Conservation (phyloP, 805 yeast genomes). For the Metschnikowia baotianmanensis region DNA sequence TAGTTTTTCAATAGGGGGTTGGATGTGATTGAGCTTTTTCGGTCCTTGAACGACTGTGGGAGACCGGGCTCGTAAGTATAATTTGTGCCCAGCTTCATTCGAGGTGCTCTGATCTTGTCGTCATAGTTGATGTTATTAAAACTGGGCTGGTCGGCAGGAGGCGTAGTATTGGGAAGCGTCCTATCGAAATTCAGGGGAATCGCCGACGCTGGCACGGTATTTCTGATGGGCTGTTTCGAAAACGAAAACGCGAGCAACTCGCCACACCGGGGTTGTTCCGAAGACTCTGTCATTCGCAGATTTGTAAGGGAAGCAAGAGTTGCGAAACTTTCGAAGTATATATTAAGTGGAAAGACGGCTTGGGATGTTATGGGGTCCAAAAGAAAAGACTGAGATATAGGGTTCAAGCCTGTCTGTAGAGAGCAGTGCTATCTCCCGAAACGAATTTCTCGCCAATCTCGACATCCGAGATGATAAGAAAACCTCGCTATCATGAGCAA, state of each 20-base stretch:
- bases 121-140: constrained; percentile 41
- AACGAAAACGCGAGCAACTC: constrained; percentile 21
- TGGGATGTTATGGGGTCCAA: too few species aligned
- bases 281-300: constrained; percentile 1
- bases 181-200: constrained; percentile 11
- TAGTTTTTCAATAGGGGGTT: neutral
- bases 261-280: constrained; percentile 7
- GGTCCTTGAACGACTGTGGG: constrained; percentile 17
- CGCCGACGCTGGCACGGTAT: constrained; percentile 11
- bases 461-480: constrained; percentile 8
- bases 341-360: too few species aligned
- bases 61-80: constrained; percentile 24
- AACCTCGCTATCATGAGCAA: constrained; percentile 9
- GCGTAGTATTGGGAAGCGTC: constrained; percentile 2
- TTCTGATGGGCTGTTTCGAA: constrained; percentile 18
- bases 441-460: constrained; percentile 1
- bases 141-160: constrained; percentile 14
- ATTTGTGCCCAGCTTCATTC: constrained; percentile 41
- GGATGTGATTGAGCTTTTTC: neutral
- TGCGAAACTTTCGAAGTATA: neutral
- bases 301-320: neutral
- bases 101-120: constrained; percentile 54
- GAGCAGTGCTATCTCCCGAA: neutral
- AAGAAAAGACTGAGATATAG: too few species aligned
- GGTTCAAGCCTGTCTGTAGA: neutral